phyloP scores from a whole-genome alignment of 306 rosid species.

The Rosa lucieae region DNA sequence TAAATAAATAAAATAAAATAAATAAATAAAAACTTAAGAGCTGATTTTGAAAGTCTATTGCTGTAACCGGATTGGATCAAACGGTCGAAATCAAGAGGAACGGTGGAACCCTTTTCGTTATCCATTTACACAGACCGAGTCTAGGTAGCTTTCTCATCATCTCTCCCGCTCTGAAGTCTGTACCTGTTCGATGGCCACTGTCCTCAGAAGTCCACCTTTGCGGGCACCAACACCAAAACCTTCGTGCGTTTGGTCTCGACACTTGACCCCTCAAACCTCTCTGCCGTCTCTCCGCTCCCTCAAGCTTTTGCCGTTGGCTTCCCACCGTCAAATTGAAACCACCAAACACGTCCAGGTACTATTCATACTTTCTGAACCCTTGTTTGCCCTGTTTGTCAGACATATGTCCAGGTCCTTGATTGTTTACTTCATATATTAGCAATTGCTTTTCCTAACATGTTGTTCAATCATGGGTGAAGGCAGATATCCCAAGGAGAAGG shows the following conservation, averaged over 20 bases:
- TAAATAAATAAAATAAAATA: too few species aligned
- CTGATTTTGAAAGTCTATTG: neutral
- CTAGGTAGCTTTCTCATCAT: neutral
- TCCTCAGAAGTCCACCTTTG: neutral
- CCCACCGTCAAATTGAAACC: neutral
- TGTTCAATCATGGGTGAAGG: slow-evolving; percentile 57
- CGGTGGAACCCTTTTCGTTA: neutral
- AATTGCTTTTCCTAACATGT: slow-evolving; percentile 13
- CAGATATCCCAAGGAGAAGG: slow-evolving; percentile 67
- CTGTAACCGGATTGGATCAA: neutral
- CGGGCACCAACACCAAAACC: neutral
- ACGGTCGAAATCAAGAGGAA: neutral
- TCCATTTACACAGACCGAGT: neutral
- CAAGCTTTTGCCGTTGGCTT: neutral
- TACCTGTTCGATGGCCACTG: slow-evolving; percentile 4
- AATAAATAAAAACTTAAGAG: too few species aligned
- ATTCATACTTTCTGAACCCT: neutral
- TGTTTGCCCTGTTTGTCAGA: neutral
- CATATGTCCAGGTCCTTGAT: neutral
- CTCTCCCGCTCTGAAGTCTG: neutral
- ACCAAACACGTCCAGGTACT: slow-evolving; percentile 1
- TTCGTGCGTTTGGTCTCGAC: neutral
- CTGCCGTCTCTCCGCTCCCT: neutral
- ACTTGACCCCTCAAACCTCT: neutral
- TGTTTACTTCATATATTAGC: neutral